Percentiles rank a stretch among this genome's conserved stretches.
These are phyloP conservation scores for Penicillium bovifimosum DNA, from an alignment of 495 filamentous ascomycete genomes.

Conservation along the genomic window DNA sequence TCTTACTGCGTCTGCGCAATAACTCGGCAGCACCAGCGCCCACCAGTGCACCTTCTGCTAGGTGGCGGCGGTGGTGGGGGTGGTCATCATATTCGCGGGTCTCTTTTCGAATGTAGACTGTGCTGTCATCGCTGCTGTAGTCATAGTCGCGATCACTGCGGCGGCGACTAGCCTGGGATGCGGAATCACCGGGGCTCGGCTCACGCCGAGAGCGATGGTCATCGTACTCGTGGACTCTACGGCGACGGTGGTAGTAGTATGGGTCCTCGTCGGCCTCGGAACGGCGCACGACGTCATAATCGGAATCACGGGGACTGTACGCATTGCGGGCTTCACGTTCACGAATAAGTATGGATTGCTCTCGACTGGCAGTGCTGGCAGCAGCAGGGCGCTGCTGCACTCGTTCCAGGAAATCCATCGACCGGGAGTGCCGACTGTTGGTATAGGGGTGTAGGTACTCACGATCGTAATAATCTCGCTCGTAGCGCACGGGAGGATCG, in stretches of 20 bases:
- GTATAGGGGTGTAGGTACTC: conserved; percentile 43
- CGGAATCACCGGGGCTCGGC: conserved; percentile 53
- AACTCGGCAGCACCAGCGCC: conserved; percentile 73
- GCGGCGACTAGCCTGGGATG: conserved; percentile 46
- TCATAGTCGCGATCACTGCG: conserved; percentile 34
- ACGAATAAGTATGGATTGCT: conserved; percentile 70
- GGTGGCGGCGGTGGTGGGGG: conserved; percentile 64
- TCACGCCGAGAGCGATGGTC: conserved; percentile 49
- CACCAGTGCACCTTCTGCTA: conserved; percentile 82
- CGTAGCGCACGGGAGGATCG: conserved; percentile 35
- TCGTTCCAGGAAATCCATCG: conserved; percentile 62
- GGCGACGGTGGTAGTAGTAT: conserved; percentile 64
- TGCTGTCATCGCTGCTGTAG: conserved; percentile 61
- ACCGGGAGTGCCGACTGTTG: conserved; percentile 58
- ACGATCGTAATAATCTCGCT: conserved; percentile 55
- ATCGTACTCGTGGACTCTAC: conserved; percentile 49
- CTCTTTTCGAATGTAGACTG: conserved; percentile 54
- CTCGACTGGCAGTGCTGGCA: conserved; percentile 63
- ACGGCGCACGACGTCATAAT: conserved; percentile 63
- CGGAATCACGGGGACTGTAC: conserved; percentile 59
- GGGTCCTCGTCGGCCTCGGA: conserved; percentile 49
- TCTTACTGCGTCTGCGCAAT: conserved; percentile 60
- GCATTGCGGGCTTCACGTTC: conserved; percentile 71
- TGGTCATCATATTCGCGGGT: conserved; percentile 51
- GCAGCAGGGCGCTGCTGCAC: conserved; percentile 40